Base-by-base conservation (phyloP, 805 yeast species). In the Nakazawaea peltata region DNA sequence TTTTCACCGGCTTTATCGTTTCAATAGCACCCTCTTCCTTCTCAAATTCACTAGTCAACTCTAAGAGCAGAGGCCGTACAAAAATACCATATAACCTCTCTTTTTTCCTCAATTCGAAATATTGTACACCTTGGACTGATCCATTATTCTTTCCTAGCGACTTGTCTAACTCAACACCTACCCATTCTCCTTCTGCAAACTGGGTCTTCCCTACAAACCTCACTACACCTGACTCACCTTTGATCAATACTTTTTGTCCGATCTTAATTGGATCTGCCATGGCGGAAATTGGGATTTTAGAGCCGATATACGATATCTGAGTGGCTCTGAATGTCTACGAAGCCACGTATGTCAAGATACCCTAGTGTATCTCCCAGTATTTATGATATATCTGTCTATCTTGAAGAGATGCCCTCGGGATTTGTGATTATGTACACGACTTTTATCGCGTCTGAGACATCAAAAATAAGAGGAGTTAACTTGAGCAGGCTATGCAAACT, bases 161-260 rank as follows among this genome's bases (percentile, higher is more conserved):
- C 1, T 38, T 37, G 10, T 58, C 61, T 16, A 73, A 47, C 32
- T 69, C 72, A 3, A 72, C 46, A 1, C 78, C 79, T 4, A 67
- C 50, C 78, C 79, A 71, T n/a, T 40, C 45, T 0, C 85, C 86
- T 0, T 66, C 56, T 3, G 82, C 75, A 57, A 80, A 80, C 31
- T 68, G 43, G 0, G 84, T 74, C 11, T 44, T 35, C 0, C 86
- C 86, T 2, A 67, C 40, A 47, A 53, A 79, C 33, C 67, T 54
- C 1, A 78, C 67, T 0, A 51, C 44, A 0, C 83, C 85, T 1
- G 40, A 28, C 7, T 59, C 54, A 4, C 65, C 65, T 36, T 54
- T 50, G 2, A 68, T 61, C 3, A 34, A 19, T 3, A 71, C 72
- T 19, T 44, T 40, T 26, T 59, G 56, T 19, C 51, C 56, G 12